Conservation (phyloP, 1,139 yeast species). For the Taphrina betulina region DNA sequence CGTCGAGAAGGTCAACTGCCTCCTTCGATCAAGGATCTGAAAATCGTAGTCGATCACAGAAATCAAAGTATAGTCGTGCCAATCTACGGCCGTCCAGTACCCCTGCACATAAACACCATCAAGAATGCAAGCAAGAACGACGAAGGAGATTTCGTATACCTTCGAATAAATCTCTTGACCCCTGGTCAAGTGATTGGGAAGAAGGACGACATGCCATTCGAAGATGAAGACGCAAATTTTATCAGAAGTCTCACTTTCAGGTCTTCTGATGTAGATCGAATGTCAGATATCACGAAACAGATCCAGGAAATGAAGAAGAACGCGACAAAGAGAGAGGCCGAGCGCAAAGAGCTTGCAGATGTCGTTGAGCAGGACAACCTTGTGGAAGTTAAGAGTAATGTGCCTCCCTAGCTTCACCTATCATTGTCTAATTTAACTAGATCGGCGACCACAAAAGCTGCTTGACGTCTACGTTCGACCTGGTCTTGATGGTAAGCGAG, state of each 20-base stretch:
- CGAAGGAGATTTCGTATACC: constrained; percentile 90
- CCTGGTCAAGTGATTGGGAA: constrained; percentile 79
- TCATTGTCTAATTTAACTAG: constrained; percentile 37
- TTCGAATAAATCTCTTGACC: constrained; percentile 87
- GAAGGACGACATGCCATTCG: constrained; percentile 80
- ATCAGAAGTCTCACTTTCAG: constrained; percentile 84
- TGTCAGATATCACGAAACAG: constrained; percentile 85
- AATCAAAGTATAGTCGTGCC: constrained; percentile 88
- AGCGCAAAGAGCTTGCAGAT: constrained; percentile 88
- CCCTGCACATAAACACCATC: constrained; percentile 91
- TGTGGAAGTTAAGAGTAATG: constrained; percentile 62
- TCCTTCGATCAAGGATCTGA: constrained; percentile 71
- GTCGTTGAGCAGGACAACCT: constrained; percentile 90
- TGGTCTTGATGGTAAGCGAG: constrained; percentile 92
- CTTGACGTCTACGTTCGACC: constrained; percentile 92
- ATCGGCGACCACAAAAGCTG: constrained; percentile 77
- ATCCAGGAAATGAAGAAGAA: constrained; percentile 92
- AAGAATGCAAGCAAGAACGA: constrained; percentile 94
- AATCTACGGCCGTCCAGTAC: constrained; percentile 93
- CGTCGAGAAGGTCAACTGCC: constrained; percentile 92
- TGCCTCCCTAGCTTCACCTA: background rate
- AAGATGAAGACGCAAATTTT: constrained; percentile 83
- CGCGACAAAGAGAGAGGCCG: constrained; percentile 84
- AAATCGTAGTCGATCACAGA: constrained; percentile 82
- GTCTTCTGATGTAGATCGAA: constrained; percentile 86